Base-by-base conservation (phyloP, 23 red algal species). In the Agarophyton chilense region DNA sequence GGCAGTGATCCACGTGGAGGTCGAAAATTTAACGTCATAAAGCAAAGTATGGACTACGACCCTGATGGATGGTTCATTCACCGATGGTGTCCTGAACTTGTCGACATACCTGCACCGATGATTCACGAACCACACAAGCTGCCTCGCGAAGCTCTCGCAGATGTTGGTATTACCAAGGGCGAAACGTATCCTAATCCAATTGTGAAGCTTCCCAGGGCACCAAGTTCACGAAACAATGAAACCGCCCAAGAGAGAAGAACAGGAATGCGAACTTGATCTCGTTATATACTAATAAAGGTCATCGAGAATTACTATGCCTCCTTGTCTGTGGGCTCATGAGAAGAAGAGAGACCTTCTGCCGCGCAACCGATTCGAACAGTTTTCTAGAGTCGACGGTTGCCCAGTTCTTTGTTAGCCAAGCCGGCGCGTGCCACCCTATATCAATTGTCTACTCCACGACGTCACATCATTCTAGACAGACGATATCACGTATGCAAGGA, bases 1-100 rank as follows among this genome's bases (percentile, higher is more conserved):
- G 96, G 96, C 5, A 82, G 76, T 75, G 96, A 98, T 72, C 92
- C 96, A 13, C 96, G 93, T 39, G 89, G 78, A 18, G 93, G 87
- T 22, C 66, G 96, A 33, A 83, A 78, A 22, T 98, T 98, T 43
- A 94, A 98, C 76, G 88, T 95, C 29, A 72, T 98, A 12, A 91
- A 92, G 71, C 96, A 98, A 65, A 78, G 84, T 28, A 84, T 57
- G 35, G 33, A 82, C 1, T 98, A 98, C 60, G 96, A 98, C 46
- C 84, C 82, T 31, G 58, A 74, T 8, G 96, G 87, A 10, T 72
- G 51, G 42, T 98, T 82, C 79, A 87, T 90, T 28, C 72, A 58
- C 39, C 19, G 56, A 38, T 98, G 96, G 96, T 75, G 82, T 21
- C 92, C 92, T 22, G 96, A 98, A 87, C 86, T 98, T 0, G 67